Percentiles rank a stretch among this genome's conserved stretches.
Conservation (phyloP, 805 yeast species). For the Danielozyma ontarioensis region DNA sequence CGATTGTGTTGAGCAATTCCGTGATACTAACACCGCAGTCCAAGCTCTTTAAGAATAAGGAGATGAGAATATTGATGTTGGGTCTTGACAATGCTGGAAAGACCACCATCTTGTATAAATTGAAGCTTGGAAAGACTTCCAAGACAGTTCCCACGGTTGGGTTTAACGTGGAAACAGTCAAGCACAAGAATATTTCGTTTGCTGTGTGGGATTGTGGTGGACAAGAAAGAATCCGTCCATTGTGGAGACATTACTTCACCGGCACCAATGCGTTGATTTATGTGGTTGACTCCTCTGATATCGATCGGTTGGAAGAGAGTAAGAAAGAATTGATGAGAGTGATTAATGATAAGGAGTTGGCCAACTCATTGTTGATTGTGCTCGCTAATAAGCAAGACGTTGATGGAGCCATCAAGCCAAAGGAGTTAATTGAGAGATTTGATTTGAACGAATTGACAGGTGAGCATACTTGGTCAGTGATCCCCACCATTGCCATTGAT, state of each 20-base stretch:
- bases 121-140: conserved; percentile 67
- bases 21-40: conserved; percentile 23
- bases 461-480: conserved; percentile 79
- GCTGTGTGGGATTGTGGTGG: conserved; percentile 97
- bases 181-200: conserved; percentile 74
- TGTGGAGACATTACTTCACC: conserved; percentile 94
- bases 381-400: conserved; percentile 89
- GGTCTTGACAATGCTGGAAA: conserved; percentile 94
- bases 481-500: conserved; percentile 83
- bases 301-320: conserved; percentile 67
- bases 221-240: conserved; percentile 83
- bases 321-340: conserved; percentile 73
- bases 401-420: conserved; percentile 66
- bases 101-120: conserved; percentile 79
- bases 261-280: conserved; percentile 90
- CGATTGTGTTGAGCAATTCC: neutral
- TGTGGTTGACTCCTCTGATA: conserved; percentile 82
- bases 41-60: conserved; percentile 67
- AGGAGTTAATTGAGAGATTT: conserved; percentile 70
- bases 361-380: conserved; percentile 71
- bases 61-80: conserved; percentile 91
- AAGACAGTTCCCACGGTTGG: conserved; percentile 93
- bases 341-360: conserved; percentile 77
- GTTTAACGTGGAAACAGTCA: conserved; percentile 84
- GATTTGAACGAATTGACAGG: conserved; percentile 57